A percentile compares a stretch with the other conserved stretches of the same genome.
These are phyloP conservation scores for carrot (Daucus carota) DNA, from an alignment of 129 eudicot species.

Conservation along the genomic window DNA sequence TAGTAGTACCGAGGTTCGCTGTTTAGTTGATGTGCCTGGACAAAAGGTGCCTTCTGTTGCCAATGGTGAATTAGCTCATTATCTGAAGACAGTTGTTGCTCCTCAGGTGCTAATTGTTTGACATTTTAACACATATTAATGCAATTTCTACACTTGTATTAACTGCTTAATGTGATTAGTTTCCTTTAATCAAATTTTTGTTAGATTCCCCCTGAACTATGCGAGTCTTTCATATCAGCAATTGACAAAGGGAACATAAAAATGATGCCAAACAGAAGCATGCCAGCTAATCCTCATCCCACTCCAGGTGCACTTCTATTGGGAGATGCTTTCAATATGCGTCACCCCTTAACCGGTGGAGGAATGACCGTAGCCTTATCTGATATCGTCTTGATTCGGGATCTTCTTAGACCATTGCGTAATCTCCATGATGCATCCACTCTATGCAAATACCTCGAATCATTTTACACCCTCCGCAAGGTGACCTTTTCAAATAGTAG, in stretches of 20 bases:
- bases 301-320: slow-evolving; percentile 67
- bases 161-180: not conserved
- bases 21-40: slow-evolving; percentile 55
- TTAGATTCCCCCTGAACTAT: slow-evolving; percentile 52
- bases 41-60: slow-evolving; percentile 48
- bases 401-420: slow-evolving; percentile 46
- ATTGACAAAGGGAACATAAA: slow-evolving; percentile 62
- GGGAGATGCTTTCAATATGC: slow-evolving; percentile 80
- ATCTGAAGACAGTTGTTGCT: slow-evolving; percentile 53
- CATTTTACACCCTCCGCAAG: slow-evolving; percentile 75
- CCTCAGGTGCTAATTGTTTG: slow-evolving; percentile 35
- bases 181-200: not conserved
- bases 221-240: slow-evolving; percentile 44
- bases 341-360: slow-evolving; percentile 79
- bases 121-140: not conserved
- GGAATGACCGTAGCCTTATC: slow-evolving; percentile 79
- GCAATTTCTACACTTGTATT: not conserved
- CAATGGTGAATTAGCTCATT: slow-evolving; percentile 45
- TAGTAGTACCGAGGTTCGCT: slow-evolving; percentile 49
- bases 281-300: slow-evolving; percentile 71
- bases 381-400: slow-evolving; percentile 57
- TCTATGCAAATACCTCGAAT: slow-evolving; percentile 49
- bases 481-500: slow-evolving; percentile 18
- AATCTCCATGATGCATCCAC: slow-evolving; percentile 43
- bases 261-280: slow-evolving; percentile 70